Conservation (phyloP, 202 grass and related monocot genomes). For the Miscanthus sacchariflorus region DNA sequence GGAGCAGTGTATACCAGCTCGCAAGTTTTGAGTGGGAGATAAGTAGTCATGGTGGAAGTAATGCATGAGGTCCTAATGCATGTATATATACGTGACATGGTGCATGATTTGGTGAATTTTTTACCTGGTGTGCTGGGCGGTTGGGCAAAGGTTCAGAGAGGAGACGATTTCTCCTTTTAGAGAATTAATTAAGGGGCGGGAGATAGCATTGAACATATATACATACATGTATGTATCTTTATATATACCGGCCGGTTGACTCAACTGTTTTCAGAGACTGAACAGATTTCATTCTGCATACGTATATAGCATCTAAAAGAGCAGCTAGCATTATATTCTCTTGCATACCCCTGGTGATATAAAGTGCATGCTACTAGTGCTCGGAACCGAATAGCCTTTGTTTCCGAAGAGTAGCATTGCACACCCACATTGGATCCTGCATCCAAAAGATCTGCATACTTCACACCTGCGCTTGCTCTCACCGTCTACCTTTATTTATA, state of each 20-base stretch:
- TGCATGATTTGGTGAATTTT: neutral
- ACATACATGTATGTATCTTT: too few species aligned
- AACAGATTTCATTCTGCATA: too few species aligned
- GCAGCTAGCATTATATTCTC: neutral
- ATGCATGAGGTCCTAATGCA: neutral
- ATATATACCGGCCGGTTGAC: too few species aligned
- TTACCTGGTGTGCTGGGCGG: neutral
- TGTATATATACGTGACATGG: neutral
- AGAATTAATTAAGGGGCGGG: neutral
- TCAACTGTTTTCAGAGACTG: too few species aligned
- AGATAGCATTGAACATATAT: neutral
- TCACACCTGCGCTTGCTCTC: neutral
- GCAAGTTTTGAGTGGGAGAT: neutral
- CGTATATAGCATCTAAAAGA: too few species aligned
- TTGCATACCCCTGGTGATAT: neutral
- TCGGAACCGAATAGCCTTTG: neutral
- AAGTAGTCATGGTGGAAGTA: neutral
- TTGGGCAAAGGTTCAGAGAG: neutral
- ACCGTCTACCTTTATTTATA: neutral
- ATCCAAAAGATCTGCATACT: neutral
- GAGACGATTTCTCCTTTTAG: neutral
- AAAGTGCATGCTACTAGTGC: neutral
- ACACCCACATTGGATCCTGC: neutral
- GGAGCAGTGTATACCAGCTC: neutral
- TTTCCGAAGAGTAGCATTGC: neutral